Percentiles rank a stretch among this genome's conserved stretches.
These are phyloP conservation scores for Candida freyschussii DNA, from an alignment of 1,139 yeast genomes.

Conservation along the genomic window DNA sequence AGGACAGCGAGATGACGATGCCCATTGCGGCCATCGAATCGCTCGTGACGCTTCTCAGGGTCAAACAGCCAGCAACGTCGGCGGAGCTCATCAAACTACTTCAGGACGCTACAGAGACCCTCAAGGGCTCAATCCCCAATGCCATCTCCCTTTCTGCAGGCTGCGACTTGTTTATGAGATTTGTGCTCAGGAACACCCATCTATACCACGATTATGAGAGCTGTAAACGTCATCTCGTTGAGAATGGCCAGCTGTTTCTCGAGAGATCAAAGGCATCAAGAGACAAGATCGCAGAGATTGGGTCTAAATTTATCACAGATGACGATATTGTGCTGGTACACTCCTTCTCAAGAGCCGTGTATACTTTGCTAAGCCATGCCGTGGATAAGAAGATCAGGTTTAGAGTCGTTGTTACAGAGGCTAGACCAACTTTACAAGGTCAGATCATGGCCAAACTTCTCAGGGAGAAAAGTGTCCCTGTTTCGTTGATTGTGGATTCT, in stretches of 20 bases:
- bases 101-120: conserved; percentile 65
- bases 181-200: conserved; percentile 85
- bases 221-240: conserved; percentile 83
- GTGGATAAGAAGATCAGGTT: conserved; percentile 73
- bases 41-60: conserved; percentile 73
- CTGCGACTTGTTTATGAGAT: conserved; percentile 92
- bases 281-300: conserved; percentile 81
- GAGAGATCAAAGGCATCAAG: conserved; percentile 90
- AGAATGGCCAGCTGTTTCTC: conserved; percentile 88
- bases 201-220: conserved; percentile 93
- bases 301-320: conserved; percentile 85
- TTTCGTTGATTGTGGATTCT: conserved; percentile 82
- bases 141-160: conserved; percentile 95
- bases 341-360: conserved; percentile 88
- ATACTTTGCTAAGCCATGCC: conserved; percentile 69
- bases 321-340: conserved; percentile 90
- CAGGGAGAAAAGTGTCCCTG: conserved; percentile 81
- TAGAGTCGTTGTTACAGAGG: conserved; percentile 88
- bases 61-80: conserved; percentile 86
- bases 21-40: conserved; percentile 98
- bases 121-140: conserved; percentile 79
- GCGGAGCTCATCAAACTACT: conserved; percentile 84
- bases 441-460: conserved; percentile 65
- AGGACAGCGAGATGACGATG: conserved; percentile 95
- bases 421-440: conserved; percentile 84